Evolutionary conservation across 1,284 basidiomycete species (phyloP).

Genomic region (Pholiota adiposa): DNA sequence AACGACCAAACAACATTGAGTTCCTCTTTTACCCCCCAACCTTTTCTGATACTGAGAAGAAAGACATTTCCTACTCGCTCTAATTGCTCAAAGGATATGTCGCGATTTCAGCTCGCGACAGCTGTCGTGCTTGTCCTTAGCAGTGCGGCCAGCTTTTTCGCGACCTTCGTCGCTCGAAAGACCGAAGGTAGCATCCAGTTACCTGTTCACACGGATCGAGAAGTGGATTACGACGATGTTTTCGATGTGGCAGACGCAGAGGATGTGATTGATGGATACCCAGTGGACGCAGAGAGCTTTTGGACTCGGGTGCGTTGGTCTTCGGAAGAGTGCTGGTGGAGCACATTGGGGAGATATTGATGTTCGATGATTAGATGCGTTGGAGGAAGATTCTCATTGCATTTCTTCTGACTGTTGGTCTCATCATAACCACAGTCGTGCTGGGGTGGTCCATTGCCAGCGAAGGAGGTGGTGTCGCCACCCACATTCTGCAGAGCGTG

Average conservation of each 20-base stretch:
- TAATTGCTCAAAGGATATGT: conserved; percentile 44
- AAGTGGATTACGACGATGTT: conserved; percentile 55
- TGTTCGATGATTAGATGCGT: conserved; percentile 45
- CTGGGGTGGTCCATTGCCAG: conserved; percentile 56
- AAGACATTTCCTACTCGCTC: background rate
- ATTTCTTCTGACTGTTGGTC: conserved; percentile 45
- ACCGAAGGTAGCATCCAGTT: conserved; percentile 61
- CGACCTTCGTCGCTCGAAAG: conserved; percentile 43
- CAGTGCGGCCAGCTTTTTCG: conserved; percentile 47
- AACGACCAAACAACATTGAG: background rate
- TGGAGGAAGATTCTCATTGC: conserved; percentile 58
- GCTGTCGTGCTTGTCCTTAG: conserved; percentile 49
- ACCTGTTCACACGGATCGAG: conserved; percentile 37
- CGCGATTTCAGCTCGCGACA: conserved; percentile 61
- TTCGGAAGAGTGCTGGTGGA: background rate
- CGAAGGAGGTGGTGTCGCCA: conserved; percentile 39
- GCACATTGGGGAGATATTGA: background rate
- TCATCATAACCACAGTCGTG: conserved; percentile 54
- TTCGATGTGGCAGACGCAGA: conserved; percentile 78
- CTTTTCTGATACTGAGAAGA: background rate
- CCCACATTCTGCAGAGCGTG: conserved; percentile 52
- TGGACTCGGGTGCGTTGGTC: conserved; percentile 64
- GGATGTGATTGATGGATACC: conserved; percentile 75
- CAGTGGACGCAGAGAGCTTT: conserved; percentile 72
- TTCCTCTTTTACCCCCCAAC: background rate